These are phyloP conservation scores for Diaporthe capsici DNA, from an alignment of 2,329 filamentous ascomycete genomes.

Conservation along the genomic window DNA sequence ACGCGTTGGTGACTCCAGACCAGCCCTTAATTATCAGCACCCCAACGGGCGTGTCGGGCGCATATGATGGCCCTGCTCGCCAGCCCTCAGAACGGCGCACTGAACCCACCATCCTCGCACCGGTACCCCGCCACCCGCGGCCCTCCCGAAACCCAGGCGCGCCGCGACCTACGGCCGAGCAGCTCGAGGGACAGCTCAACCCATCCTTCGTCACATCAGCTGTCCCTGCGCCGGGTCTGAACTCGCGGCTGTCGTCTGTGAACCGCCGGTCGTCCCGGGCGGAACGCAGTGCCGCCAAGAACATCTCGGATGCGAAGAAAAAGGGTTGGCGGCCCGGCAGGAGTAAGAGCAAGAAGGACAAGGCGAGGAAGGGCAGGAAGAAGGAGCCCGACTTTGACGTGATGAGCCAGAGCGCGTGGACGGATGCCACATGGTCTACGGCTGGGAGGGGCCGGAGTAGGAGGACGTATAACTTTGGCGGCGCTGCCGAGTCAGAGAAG, in stretches of 20 bases:
- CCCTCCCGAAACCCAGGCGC: constrained; percentile 51
- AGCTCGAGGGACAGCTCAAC: constrained; percentile 58
- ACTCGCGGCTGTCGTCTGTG: constrained; percentile 58
- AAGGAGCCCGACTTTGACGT: constrained; percentile 54
- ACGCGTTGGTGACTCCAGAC: constrained; percentile 55
- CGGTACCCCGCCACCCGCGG: constrained; percentile 66
- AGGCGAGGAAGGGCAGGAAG: constrained; percentile 54
- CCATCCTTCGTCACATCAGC: constrained; percentile 34
- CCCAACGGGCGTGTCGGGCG: constrained; percentile 67
- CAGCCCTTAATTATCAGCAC: constrained; percentile 74
- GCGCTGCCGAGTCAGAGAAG: constrained; percentile 44
- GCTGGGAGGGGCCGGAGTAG: constrained; percentile 41
- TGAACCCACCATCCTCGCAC: constrained; percentile 66
- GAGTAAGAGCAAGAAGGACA: constrained; percentile 56
- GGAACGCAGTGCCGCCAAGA: constrained; percentile 72
- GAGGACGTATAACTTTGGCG: constrained; percentile 23
- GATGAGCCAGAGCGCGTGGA: constrained; percentile 65
- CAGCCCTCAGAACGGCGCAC: constrained; percentile 49
- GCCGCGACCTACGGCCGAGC: constrained; percentile 63
- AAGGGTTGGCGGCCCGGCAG: constrained; percentile 64
- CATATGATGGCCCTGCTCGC: constrained; percentile 61
- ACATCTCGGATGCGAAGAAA: constrained; percentile 72
- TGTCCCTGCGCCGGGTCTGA: constrained; percentile 47
- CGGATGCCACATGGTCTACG: constrained; percentile 59
- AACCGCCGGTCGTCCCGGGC: constrained; percentile 67